Base-by-base conservation (phyloP, 2,329 filamentous ascomycete species). In the Colletotrichum sp. region DNA sequence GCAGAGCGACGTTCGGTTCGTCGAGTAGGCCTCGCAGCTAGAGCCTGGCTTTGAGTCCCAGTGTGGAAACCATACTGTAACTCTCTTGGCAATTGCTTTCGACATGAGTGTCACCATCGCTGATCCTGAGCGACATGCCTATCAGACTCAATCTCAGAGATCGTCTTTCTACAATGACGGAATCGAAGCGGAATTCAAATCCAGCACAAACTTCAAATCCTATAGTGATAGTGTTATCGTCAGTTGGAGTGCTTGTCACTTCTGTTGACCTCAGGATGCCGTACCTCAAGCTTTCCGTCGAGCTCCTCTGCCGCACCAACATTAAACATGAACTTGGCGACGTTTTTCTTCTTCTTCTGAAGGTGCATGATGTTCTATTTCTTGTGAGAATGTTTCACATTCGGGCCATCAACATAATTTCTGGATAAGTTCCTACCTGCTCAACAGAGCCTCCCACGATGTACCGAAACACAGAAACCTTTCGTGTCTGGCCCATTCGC, bases 21-120 rank as follows among this genome's bases (percentile, higher is more conserved):
- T 5, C 18, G 2, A 4, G 6, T n/a, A 6, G 5, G 5, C 6
- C 8, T 43, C 1, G 1, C 0, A n/a, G 4, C 8, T 3, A 1
- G 16, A 43, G 16, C 18, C 16, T 9, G 16, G 2, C 15, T 39
- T 16, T 9, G 36, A 43, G 16, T 0, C 0, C 0, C 8, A 18
- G 5, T 18, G 4, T 9, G 8, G 2, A 18, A 18, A 18, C 1
- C 16, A 39, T 2, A 3, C 5, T 18, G 36, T 39, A 18, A 8
- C 7, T 39, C 36, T 9, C 36, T 15, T 9, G 16, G 16, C 8
- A 18, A 8, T 8, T 9, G 36, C 16, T 18, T 39, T 9, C 0
- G 15, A 36, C 6, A 15, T 36, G 5, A 36, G 2, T 7, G 13
- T 2, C 13, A 36, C 2, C 13, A 7, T 16, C 9, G 34, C 34